Evolutionary conservation across 305 asterid genomes (phyloP), one percentile per base, ranked within the genome.

Genomic region (Fraxinus baroniana): DNA sequence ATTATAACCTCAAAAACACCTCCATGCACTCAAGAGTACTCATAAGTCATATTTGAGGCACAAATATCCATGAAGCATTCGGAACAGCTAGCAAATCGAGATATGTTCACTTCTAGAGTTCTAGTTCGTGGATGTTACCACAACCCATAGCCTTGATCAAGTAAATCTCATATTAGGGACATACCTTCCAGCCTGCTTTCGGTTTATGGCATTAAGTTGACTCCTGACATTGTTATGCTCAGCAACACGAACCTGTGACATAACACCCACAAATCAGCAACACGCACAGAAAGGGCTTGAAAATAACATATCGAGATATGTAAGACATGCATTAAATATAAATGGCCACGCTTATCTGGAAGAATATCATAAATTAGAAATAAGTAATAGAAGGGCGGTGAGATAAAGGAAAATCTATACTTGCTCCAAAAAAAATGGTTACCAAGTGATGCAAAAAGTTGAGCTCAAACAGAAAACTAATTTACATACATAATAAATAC

Each of bases 151-250:
- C 70, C 15, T 20, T 60, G 30, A 60, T 60, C 30, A 7, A 7
- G 66, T 60, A 60, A 60, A 60, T 60, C 30, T 18, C 70, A 20
- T 20, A 20, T 60, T 24, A 78, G 76, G 35, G 76, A 80, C 84
- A 82, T 88, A 96, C 98, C 98, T 93, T 87, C 99, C 98, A 9
- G 94, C 91, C 87, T 93, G 97, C 89, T 96, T 93, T 76, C 98
- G 86, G 82, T 92, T 94, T 68, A 93, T 94, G 86, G 94, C 90
- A 86, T 93, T 94, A 57, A 96, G 97, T 88, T 96, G 99, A 87
- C 99, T 96, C 60, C 97, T 97, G 83, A 96, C 94, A 74, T 94
- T 94, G 88, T 77, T 93, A 88, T 93, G 92, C 85, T 96, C 97
- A 78, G 98, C 88, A 86, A 91, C 91, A 60, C 98, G 98, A 85